A percentile compares a stretch with the other conserved stretches of the same genome.
These are phyloP conservation scores for Murraya koenigii DNA, from an alignment of 345 rosid species.

Conservation along the genomic window DNA sequence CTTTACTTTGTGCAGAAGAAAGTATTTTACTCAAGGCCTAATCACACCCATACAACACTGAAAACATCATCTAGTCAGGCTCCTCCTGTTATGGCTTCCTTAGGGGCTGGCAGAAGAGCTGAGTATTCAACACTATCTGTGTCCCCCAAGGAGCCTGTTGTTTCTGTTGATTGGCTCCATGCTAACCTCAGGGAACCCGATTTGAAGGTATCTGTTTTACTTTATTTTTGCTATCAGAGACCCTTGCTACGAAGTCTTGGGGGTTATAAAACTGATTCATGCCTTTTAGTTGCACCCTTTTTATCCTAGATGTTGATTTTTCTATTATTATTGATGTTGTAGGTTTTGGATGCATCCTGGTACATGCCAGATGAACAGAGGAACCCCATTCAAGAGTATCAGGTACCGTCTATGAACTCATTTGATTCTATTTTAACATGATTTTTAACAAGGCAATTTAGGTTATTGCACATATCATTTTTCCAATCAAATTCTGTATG, in stretches of 20 bases:
- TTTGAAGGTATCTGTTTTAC: slow-evolving; percentile 55
- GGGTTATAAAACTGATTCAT: background rate
- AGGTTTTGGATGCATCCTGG: slow-evolving; percentile 98
- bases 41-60: slow-evolving; percentile 18
- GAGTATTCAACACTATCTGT: slow-evolving; percentile 46
- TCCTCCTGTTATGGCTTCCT: slow-evolving; percentile 53
- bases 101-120: slow-evolving; percentile 28
- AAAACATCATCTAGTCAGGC: slow-evolving; percentile 31
- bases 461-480: background rate
- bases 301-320: background rate
- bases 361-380: slow-evolving; percentile 98
- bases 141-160: slow-evolving; percentile 67
- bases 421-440: slow-evolving; percentile 9
- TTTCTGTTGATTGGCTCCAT: slow-evolving; percentile 96
- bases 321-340: background rate
- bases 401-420: slow-evolving; percentile 42
- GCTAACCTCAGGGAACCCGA: slow-evolving; percentile 71
- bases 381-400: slow-evolving; percentile 96
- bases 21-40: slow-evolving; percentile 26
- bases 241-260: background rate
- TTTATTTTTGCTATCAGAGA: background rate
- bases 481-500: background rate
- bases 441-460: background rate
- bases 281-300: background rate
- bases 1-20: slow-evolving; percentile 46